Conservation (phyloP, 176 grass and related monocot species). For the Cocos nucifera region DNA sequence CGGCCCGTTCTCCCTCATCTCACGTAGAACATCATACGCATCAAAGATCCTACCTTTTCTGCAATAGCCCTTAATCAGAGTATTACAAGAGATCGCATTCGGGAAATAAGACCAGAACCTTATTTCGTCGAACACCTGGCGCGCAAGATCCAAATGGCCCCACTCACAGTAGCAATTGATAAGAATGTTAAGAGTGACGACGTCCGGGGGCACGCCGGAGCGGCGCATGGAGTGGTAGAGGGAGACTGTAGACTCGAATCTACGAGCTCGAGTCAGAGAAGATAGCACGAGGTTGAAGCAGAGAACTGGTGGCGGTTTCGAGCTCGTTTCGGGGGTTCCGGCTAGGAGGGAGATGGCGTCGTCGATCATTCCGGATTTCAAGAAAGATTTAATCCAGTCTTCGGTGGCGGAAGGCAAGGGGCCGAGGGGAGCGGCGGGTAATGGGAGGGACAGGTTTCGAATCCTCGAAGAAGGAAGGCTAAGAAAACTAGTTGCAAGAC, state of each 20-base stretch:
- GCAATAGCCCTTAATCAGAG: conserved; percentile 21
- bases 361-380: conserved; percentile 3
- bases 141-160: conserved; percentile 7
- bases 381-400: background rate
- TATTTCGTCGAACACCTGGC: conserved; percentile 30
- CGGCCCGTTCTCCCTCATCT: conserved; percentile 6
- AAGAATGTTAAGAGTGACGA: conserved; percentile 19
- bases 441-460: too few relatives aligned
- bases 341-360: background rate
- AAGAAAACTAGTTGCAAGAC: too few relatives aligned
- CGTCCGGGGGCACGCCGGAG: conserved; percentile 8
- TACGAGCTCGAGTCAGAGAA: background rate
- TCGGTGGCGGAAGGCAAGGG: background rate
- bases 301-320: background rate
- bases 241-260: background rate
- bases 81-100: conserved; percentile 23
- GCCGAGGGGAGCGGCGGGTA: background rate
- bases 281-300: conserved; percentile 1
- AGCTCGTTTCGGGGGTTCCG: background rate
- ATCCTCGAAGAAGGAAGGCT: too few relatives aligned
- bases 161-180: conserved; percentile 12
- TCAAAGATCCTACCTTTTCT: background rate
- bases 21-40: conserved; percentile 2
- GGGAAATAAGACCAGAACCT: background rate
- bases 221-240: background rate